Evolutionary conservation across 139 green algal species (phyloP), one percentile per base, ranked within the genome.

Genomic region (Auxenochlorella pyrenoidosa): DNA sequence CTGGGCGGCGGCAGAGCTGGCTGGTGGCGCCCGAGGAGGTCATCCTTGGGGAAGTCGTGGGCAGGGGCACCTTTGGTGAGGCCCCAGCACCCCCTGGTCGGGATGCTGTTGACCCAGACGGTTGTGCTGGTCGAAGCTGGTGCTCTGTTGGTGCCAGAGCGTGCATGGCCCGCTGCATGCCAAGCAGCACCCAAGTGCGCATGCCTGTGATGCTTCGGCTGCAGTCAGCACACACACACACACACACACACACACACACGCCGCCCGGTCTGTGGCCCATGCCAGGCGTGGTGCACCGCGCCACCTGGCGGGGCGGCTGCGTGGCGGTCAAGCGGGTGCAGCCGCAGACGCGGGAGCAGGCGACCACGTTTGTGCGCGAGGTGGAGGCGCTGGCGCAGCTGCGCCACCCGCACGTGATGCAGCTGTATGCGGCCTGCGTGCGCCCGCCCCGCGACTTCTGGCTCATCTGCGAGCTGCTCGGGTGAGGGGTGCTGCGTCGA

Each of bases 301-400:
- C 89, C 19, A 88, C 47, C 8, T 98, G 95, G 95, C 90, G 94
- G 32, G 94, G 96, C 41, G 94, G 90, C 6, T 70, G 92, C 28
- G 83, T 90, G 51, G 94, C 95, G 5, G 91, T 95, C 13, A 97
- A 97, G 91, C 75, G 82, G 18, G 92, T 96, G 85, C 86, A 84
- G 24, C 87, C 94, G 12, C 63, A 83, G 59, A 89, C 83, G 63
- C 82, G 59, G 3, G 65, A 87, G 41, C 92, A 96, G 88, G 92
- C 94, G 30, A 87, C 93, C 43, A 94, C 82, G 70, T 97, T 98
- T 76, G 83, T 97, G 86, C 89, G 96, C 0, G 96, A 98, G 86
- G 90, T 98, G 80, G 89, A 93, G 76, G 87, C 84, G 21, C 88
- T 95, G 76, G 43, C 58, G 22, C 75, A 43, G 60, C 60, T 79